Evolutionary conservation across 1,139 yeast genomes (phyloP), one percentile per base, ranked within the genome.

Genomic region (Yamadazyma diospyri): DNA sequence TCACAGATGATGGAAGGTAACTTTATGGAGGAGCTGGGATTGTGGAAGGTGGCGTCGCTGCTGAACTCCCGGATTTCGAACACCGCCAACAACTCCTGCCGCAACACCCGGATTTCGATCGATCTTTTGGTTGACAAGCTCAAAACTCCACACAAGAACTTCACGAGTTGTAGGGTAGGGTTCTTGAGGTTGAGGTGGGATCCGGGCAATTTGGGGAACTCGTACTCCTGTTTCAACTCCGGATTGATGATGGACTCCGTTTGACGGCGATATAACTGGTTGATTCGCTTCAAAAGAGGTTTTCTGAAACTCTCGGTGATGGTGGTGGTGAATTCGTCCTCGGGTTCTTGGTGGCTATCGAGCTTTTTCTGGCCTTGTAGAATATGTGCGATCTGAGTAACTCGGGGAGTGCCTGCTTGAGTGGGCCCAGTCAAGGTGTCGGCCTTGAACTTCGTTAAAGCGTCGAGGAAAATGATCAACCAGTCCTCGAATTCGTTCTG

Each of bases 401-500:
- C 66, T 45, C 94, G 65, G 32, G 79, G 83, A 0, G 85, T 75
- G 1, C 67, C 60, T 2, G 55, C 40, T 36, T 59, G 64, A 3
- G 67, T 60, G 8, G 63, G 52, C 1, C 64, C 64, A 6, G 57
- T 47, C 30, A 65, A 47, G 2, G 50, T 50, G 12, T 68, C 69
- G 12, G 60, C 59, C 50, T 85, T 84, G 31, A 65, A 64, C 37
- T 77, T 76, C 25, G 80, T 66, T 45, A 92, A 64, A 2, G 84
- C 66, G 50, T 86, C 94, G 47, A 89, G 59, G 48, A 86, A 81
- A 41, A 87, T 76, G 28, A 81, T 64, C 30, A 86, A 62, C 96
- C 97, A 92, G 46, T 82, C 94, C 34, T 81, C 85, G 62, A 92
- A 87, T 51, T 94, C 97, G 9, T 73, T 72, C 47, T 80, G 92